Conservation (phyloP, 495 filamentous ascomycete species). For the Aspergillus sclerotiicarbonarius region DNA sequence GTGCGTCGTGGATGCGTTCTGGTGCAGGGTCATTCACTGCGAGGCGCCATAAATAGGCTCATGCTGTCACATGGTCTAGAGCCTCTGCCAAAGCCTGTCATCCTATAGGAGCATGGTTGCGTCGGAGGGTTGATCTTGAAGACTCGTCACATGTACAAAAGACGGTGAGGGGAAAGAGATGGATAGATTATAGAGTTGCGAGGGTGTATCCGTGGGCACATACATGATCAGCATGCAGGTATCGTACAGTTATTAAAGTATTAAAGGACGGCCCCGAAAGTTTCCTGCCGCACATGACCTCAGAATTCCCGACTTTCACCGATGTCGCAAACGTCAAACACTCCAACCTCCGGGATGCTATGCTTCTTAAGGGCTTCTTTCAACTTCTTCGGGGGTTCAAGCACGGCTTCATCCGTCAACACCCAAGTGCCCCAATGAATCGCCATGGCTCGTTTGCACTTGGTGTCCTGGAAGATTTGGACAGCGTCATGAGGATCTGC, state of each 20-base stretch:
- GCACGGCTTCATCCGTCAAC: constrained; percentile 78
- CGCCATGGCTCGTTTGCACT: constrained; percentile 76
- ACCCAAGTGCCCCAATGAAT: constrained; percentile 98
- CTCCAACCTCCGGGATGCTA: constrained; percentile 67
- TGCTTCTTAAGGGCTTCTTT: constrained; percentile 70
- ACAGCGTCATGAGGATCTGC: constrained; percentile 86
- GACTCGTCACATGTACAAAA: constrained; percentile 5
- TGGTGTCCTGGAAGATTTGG: constrained; percentile 86
- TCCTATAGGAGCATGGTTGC: background rate
- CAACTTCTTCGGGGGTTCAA: constrained; percentile 78
- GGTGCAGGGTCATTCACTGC: background rate
- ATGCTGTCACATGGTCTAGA: background rate
- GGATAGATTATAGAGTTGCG: background rate
- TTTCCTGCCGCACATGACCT: constrained; percentile 2
- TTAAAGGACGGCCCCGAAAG: background rate
- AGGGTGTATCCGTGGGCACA: background rate
- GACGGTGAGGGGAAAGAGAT: constrained; percentile 3
- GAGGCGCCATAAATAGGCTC: background rate
- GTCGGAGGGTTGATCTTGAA: background rate
- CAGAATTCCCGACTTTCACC: constrained; percentile 80
- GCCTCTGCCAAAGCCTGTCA: background rate
- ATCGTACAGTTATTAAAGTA: background rate
- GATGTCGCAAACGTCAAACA: constrained; percentile 87
- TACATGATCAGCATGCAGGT: background rate
- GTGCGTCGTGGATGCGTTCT: background rate